phyloP scores from a whole-genome alignment of 768 basidiomycete genomes.

The Leucosporidium creatinivorum region DNA sequence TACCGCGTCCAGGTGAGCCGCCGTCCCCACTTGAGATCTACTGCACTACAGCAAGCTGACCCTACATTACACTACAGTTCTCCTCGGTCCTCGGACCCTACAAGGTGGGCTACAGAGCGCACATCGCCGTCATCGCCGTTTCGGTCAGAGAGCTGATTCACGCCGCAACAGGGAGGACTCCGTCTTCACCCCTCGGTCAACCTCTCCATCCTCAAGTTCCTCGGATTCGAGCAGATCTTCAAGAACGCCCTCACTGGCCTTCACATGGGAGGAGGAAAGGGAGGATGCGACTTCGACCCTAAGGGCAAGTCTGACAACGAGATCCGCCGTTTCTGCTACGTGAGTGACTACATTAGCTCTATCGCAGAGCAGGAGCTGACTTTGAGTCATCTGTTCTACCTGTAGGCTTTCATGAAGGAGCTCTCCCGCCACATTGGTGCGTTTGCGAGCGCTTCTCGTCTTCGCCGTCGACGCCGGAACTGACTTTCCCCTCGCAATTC shows the following conservation, averaged over 20 bases:
- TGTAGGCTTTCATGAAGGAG: constrained; percentile 62
- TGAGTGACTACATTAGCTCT: constrained; percentile 33
- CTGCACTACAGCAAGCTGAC: background rate
- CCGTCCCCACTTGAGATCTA: background rate
- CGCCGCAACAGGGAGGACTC: constrained; percentile 57
- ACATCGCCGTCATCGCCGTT: background rate
- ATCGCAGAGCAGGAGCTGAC: background rate
- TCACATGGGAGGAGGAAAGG: constrained; percentile 72
- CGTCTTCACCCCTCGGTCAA: constrained; percentile 72
- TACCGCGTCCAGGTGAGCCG: constrained; percentile 60
- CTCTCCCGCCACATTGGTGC: constrained; percentile 57
- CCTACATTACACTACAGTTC: constrained; percentile 46
- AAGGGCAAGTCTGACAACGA: constrained; percentile 71
- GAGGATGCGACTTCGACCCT: constrained; percentile 71
- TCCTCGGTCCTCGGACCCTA: constrained; percentile 66
- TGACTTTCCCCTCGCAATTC: background rate
- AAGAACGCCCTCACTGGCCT: constrained; percentile 72
- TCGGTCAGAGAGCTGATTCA: constrained; percentile 40
- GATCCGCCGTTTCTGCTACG: constrained; percentile 61
- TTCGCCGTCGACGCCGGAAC: background rate
- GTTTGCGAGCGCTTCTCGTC: background rate
- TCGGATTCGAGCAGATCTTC: constrained; percentile 69
- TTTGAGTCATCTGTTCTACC: constrained; percentile 13
- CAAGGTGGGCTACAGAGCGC: constrained; percentile 18
- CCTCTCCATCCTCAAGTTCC: constrained; percentile 75